phyloP scores from a whole-genome alignment of 2,329 filamentous ascomycete species.

The Purpureocillium takamizusanense region DNA sequence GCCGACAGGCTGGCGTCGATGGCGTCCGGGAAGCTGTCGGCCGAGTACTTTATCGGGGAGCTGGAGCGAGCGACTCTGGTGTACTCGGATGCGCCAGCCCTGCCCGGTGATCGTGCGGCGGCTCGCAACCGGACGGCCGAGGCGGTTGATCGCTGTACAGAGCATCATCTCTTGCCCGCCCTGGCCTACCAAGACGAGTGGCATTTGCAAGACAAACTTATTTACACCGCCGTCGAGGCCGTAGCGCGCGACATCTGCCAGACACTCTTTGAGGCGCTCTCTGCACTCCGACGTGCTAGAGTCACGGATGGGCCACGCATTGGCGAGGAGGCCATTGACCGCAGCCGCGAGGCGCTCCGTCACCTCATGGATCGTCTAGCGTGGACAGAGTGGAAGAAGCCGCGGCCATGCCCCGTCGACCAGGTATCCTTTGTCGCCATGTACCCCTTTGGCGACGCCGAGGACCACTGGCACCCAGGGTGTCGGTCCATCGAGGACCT shows the following conservation, averaged over 20 bases:
- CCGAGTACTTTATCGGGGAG: conserved; percentile 17
- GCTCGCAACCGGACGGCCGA: conserved; percentile 26
- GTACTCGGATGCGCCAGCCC: conserved; percentile 26
- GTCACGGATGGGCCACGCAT: not conserved
- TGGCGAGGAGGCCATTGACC: not conserved
- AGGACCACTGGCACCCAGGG: conserved; percentile 38
- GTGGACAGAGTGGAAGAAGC: conserved; percentile 54
- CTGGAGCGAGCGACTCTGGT: conserved; percentile 11
- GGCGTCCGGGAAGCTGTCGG: conserved; percentile 14
- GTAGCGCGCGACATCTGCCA: conserved; percentile 31
- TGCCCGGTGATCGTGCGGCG: conserved; percentile 11
- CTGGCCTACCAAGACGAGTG: conserved; percentile 9
- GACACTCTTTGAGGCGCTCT: conserved; percentile 11
- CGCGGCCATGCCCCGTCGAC: conserved; percentile 39
- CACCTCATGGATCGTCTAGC: conserved; percentile 38
- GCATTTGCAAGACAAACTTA: conserved; percentile 33
- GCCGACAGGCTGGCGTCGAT: conserved; percentile 41
- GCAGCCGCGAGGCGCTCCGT: not conserved
- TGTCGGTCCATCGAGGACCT: conserved; percentile 11
- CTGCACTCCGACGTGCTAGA: too few species aligned
- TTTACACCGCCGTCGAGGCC: conserved; percentile 30
- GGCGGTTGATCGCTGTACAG: conserved; percentile 31
- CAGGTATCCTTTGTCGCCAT: conserved; percentile 54
- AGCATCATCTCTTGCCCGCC: conserved; percentile 31
- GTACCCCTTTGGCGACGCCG: conserved; percentile 47